phyloP scores from a whole-genome alignment of 345 rosid genomes.

The Lepidium sativum region DNA sequence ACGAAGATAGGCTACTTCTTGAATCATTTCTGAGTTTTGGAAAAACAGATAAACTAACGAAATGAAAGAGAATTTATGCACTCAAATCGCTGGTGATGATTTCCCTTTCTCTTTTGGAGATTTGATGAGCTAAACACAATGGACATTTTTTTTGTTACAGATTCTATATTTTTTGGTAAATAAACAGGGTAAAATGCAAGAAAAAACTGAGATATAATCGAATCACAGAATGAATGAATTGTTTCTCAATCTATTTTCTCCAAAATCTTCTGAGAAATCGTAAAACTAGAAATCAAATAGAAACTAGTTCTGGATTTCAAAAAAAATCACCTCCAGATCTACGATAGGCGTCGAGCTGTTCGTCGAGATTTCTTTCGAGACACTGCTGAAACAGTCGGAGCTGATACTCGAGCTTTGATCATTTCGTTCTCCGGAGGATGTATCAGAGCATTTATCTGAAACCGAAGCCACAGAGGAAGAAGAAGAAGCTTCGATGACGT shows the following conservation, averaged over 20 bases:
- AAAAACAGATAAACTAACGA: neutral
- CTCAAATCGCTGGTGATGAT: constrained; percentile 39
- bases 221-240: neutral
- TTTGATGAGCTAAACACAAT: constrained; percentile 3
- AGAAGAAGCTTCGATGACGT: neutral
- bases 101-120: constrained; percentile 31
- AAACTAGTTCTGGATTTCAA: neutral
- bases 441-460: constrained; percentile 10
- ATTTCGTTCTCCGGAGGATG: constrained; percentile 10
- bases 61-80: constrained; percentile 3
- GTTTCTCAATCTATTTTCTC: neutral
- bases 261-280: neutral
- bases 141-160: neutral
- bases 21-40: neutral
- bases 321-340: constrained; percentile 52
- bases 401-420: constrained; percentile 16
- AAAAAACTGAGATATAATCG: neutral
- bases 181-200: neutral
- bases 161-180: neutral
- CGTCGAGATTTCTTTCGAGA: constrained; percentile 28
- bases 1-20: too few species aligned
- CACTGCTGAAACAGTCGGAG: constrained; percentile 36
- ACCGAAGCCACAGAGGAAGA: constrained; percentile 10
- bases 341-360: constrained; percentile 13
- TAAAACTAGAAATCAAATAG: neutral